Base-by-base conservation (phyloP, 2,329 filamentous ascomycete genomes). In the Cytospora schulzeri region DNA sequence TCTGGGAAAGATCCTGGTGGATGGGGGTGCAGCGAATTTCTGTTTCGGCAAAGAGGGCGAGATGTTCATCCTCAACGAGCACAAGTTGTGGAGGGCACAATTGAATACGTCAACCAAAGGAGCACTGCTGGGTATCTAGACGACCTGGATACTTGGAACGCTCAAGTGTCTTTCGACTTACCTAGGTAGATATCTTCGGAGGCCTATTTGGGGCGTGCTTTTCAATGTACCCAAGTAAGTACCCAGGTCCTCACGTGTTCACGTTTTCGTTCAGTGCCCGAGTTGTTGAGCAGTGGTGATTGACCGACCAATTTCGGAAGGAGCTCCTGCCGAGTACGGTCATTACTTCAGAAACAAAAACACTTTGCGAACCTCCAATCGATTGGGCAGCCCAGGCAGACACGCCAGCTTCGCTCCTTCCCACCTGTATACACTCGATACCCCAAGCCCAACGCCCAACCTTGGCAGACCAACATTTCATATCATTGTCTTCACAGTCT, bases 21-120 rank as follows among this genome's bases (percentile, higher is more conserved):
- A 75, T 0, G 80, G 78, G 0, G 79, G 78, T 0, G 75, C 77
- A 2, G 76, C 80, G 0, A 82, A 83, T 64, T 83, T 83, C 63
- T 81, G 77, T 48, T 83, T 83, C 63, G 80, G 80, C 0, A 72
- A 69, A 11, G 68, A 76, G 8, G 78, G 79, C 0, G 74, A 78
- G 65, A 66, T 83, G 28, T 81, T 82, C 45, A 71, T 83, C 12
- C 71, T 83, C 17, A 83, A 83, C 52, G 82, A 84, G 73, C 71
- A 77, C 29, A 74, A 72, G 48, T 63, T 83, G 6, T 82, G 77
- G 75, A 73, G 74, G 51, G 74, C 78, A 3, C 74, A 77, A 67
- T 41, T 79, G 55, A 72, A 67, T 0, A 56, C 63, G 1, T 58
- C 68, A 2, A 73, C 73, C 0, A 74, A 70, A 31, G 73, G 73